Base-by-base conservation (phyloP, 192 early-diverging fungal genomes). In the Entophlyctis luteolus region DNA sequence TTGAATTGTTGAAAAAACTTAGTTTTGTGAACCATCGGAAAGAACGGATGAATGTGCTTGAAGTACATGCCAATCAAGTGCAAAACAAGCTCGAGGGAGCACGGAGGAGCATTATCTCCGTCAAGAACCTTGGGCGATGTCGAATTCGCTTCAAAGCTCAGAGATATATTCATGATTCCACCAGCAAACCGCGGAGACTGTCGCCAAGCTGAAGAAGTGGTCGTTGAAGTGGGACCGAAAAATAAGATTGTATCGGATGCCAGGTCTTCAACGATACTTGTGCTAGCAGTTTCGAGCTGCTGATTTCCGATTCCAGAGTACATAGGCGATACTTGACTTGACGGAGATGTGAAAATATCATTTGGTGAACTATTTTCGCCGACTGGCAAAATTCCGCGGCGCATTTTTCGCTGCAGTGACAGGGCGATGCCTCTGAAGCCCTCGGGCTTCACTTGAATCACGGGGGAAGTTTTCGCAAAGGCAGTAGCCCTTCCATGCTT, bases 31-130 rank as follows among this genome's bases (percentile, higher is more conserved):
- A 81, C 62, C 76, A 81, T 79, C 1, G 80, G 80, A 35, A 79
- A 77, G 50, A 75, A 79, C 3, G 80, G 77, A 53, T 81, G 80
- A 8, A 80, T 57, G 62, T 81, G 80, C 4, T 72, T 58, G 57
- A 81, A 81, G 49, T 81, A 81, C 22, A 80, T 48, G 12, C 69
- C 63, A 4, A 81, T 74, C 4, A 81, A 69, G 52, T 78, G 76
- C 37, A 79, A 68, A 20, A 78, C 71, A 14, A 77, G 75, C 20
- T 75, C 75, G 6, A 72, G 68, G 2, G 71, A 70, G 68, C 79
- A 81, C 0, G 79, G 79, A 20, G 74, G 74, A 33, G 68, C 48
- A 32, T 81, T 74, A 58, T 77, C 77, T 3, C 59, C 65, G 6
- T 74, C 71, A 0, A 52, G 27, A 14, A 63, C 62, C 32, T 50